phyloP scores from a whole-genome alignment of 805 yeast species.

The Wickerhamiella galacta region DNA sequence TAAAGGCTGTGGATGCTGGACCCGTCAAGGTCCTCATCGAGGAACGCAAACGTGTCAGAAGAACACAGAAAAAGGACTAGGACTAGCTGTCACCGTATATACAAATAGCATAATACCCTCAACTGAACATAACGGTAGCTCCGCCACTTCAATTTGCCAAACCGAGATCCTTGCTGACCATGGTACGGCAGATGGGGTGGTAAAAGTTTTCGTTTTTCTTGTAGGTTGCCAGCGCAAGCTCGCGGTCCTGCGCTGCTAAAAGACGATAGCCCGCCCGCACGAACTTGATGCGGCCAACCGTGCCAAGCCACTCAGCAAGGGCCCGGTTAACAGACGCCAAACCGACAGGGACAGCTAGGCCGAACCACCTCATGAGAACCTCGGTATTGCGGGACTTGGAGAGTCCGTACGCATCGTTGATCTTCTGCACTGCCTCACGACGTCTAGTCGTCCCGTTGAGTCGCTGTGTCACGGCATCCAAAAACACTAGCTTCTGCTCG shows the following conservation, averaged over 20 bases:
- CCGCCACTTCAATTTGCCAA: conserved; percentile 12
- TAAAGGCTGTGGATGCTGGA: conserved; percentile 1
- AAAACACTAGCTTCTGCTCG: conserved; percentile 62
- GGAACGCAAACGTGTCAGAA: conserved; percentile 6
- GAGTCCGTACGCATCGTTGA: conserved; percentile 29
- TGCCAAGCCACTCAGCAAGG: conserved; percentile 72
- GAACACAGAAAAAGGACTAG: not conserved
- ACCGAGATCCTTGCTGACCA: conserved; percentile 73
- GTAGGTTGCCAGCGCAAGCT: conserved; percentile 52
- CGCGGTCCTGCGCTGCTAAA: conserved; percentile 45
- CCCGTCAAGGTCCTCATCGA: conserved; percentile 4
- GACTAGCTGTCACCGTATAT: no score
- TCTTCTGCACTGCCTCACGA: conserved; percentile 22
- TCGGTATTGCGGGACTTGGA: conserved; percentile 56
- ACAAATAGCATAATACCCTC: no score
- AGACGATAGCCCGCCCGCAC: conserved; percentile 73
- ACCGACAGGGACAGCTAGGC: conserved; percentile 43
- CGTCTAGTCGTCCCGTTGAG: conserved; percentile 17
- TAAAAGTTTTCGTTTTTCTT: conserved; percentile 39
- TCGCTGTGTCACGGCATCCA: conserved; percentile 45
- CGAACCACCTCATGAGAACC: conserved; percentile 61
- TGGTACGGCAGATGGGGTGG: conserved; percentile 69
- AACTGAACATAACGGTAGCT: not conserved
- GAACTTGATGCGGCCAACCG: conserved; percentile 89
- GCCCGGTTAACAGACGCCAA: conserved; percentile 28